phyloP scores from a whole-genome alignment of 371 early-diverging fungal species.

The Saksenaea vasiformis region DNA sequence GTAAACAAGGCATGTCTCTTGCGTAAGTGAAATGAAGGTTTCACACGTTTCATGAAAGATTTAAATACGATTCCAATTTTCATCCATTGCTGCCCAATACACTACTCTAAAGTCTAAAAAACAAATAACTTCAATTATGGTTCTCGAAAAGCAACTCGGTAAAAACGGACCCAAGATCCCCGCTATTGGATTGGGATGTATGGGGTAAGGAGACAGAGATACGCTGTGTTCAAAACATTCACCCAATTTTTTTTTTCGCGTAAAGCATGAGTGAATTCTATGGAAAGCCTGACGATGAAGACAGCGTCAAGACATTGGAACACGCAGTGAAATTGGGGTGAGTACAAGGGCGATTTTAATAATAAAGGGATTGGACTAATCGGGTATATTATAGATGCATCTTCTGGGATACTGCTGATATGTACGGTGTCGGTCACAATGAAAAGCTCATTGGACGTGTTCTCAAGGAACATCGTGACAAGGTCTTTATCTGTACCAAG shows the following conservation, averaged over 20 bases:
- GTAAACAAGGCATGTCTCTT: too few species aligned
- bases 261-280: constrained; percentile 25
- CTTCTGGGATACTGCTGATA: constrained; percentile 34
- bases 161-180: constrained; percentile 8
- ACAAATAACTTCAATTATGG: background rate
- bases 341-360: background rate
- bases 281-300: constrained; percentile 20
- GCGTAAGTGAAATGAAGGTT: background rate
- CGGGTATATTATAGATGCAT: too few species aligned
- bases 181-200: constrained; percentile 18
- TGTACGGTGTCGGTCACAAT: constrained; percentile 32
- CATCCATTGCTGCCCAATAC: background rate
- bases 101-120: background rate
- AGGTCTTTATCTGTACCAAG: constrained; percentile 54
- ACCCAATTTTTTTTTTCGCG: background rate
- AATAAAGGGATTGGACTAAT: too few species aligned
- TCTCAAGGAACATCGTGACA: constrained; percentile 34
- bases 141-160: background rate
- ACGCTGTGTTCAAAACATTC: background rate
- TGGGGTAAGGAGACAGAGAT: constrained; percentile 12
- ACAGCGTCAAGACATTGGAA: constrained; percentile 35
- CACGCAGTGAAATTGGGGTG: constrained; percentile 30
- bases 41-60: background rate
- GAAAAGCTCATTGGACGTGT: constrained; percentile 38
- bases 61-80: background rate